These are phyloP conservation scores for Lindgomyces ingoldianus DNA, from an alignment of 495 filamentous ascomycete genomes.

Conservation along the genomic window DNA sequence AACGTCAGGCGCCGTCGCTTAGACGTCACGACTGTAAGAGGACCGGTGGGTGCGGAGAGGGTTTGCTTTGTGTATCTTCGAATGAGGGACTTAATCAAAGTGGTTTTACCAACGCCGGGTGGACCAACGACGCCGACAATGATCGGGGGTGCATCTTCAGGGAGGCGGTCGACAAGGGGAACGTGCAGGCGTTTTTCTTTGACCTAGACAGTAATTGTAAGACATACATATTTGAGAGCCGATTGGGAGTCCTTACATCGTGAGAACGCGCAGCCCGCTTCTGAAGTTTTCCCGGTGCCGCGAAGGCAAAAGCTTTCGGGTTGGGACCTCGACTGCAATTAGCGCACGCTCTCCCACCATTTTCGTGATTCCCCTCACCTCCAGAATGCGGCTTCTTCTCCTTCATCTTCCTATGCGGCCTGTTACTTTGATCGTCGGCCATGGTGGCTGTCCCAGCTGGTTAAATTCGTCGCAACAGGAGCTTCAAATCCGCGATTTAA, in stretches of 20 bases:
- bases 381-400: slow-evolving; percentile 79
- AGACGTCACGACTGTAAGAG: slow-evolving; percentile 91
- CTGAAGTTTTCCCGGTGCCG: slow-evolving; percentile 80
- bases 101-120: slow-evolving; percentile 82
- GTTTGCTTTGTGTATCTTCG: slow-evolving; percentile 95
- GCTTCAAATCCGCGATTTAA: slow-evolving; percentile 6
- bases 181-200: slow-evolving; percentile 96
- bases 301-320: slow-evolving; percentile 88
- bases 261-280: slow-evolving; percentile 84
- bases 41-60: slow-evolving; percentile 82
- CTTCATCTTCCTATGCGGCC: slow-evolving; percentile 82
- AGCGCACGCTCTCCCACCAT: neutral
- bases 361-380: slow-evolving; percentile 31
- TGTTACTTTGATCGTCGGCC: slow-evolving; percentile 72
- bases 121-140: slow-evolving; percentile 92
- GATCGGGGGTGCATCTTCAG: slow-evolving; percentile 91
- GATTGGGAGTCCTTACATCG: slow-evolving; percentile 63
- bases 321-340: slow-evolving; percentile 60
- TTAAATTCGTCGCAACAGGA: neutral
- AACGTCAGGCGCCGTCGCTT: slow-evolving; percentile 92
- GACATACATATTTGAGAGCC: neutral
- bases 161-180: slow-evolving; percentile 88
- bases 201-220: slow-evolving; percentile 53
- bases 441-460: slow-evolving; percentile 1
- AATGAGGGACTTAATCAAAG: slow-evolving; percentile 86